A percentile compares a stretch with the other conserved stretches of the same genome.
phyloP scores from a whole-genome alignment of 257 asterid species.

The Agastache rugosa region DNA sequence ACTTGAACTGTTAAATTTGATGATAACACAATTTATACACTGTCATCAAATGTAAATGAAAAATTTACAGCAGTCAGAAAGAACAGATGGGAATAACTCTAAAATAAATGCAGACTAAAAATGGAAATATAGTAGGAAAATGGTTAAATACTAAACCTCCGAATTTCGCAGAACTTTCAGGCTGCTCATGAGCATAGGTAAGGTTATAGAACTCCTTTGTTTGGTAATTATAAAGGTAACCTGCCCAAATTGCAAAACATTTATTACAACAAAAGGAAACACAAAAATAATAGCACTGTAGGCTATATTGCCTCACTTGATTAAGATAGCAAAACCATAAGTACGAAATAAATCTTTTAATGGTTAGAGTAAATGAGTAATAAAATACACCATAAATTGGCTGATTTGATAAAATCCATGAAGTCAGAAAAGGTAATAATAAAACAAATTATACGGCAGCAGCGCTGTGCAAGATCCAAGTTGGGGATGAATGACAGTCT shows the following conservation, averaged over 20 bases:
- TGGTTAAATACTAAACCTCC: conserved; percentile 66
- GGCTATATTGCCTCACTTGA: conserved; percentile 23
- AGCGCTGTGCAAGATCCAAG: conserved; percentile 21
- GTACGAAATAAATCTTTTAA: conserved; percentile 18
- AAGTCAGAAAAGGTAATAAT: neutral
- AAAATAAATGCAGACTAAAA: conserved; percentile 4
- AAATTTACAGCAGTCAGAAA: conserved; percentile 3
- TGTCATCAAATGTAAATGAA: conserved; percentile 23
- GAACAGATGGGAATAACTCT: conserved; percentile 19
- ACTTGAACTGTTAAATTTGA: conserved; percentile 9
- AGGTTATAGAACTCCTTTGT: conserved; percentile 96
- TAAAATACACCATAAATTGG: conserved; percentile 10
- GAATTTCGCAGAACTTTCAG: conserved; percentile 83
- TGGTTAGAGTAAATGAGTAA: conserved; percentile 31
- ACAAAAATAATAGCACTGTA: conserved; percentile 12
- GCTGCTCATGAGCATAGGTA: conserved; percentile 95
- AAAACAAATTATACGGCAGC: neutral
- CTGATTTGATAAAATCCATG: conserved; percentile 26
- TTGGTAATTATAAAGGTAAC: conserved; percentile 94
- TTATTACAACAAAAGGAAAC: conserved; percentile 29
- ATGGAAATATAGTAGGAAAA: conserved; percentile 16
- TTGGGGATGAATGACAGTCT: conserved; percentile 13
- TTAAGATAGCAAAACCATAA: conserved; percentile 24
- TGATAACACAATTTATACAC: neutral
- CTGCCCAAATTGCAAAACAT: conserved; percentile 54